Conservation (phyloP, 306 rosid species). For the Quercus gilva region DNA sequence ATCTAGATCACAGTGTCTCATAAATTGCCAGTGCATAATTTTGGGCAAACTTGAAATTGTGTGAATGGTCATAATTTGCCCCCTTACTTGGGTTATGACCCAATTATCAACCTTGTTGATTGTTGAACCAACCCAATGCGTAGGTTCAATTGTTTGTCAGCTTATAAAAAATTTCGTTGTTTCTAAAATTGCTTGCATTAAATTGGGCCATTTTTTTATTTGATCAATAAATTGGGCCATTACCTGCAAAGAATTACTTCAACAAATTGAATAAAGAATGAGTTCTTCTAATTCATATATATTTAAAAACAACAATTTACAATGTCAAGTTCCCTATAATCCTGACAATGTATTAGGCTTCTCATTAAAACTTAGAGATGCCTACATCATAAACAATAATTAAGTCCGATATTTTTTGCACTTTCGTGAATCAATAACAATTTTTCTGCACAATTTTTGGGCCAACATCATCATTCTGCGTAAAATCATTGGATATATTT, state of each 20-base stretch:
- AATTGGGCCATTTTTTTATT: neutral
- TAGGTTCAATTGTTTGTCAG: neutral
- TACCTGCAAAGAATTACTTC: too few relatives aligned
- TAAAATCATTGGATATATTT: neutral
- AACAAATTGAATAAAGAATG: neutral
- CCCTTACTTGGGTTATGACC: too few relatives aligned
- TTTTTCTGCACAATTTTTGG: neutral
- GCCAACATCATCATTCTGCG: neutral
- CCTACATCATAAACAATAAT: neutral
- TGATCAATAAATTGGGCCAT: neutral
- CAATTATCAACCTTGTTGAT: too few relatives aligned
- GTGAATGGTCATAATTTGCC: too few relatives aligned
- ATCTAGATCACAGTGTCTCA: too few relatives aligned
- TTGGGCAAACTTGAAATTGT: too few relatives aligned
- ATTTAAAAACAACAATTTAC: neutral
- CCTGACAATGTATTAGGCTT: neutral
- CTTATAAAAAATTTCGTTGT: neutral
- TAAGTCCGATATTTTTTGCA: neutral
- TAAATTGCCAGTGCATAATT: too few relatives aligned
- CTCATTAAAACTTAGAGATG: slow-evolving; percentile 1
- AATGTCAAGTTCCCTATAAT: too few relatives aligned
- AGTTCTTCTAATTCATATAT: neutral
- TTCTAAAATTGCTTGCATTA: neutral
- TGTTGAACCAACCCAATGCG: too few relatives aligned
- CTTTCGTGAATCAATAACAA: neutral